A percentile compares a stretch with the other conserved stretches of the same genome.
These are phyloP conservation scores for Cercospora berteroae DNA, from an alignment of 2,329 filamentous ascomycete genomes.

Conservation along the genomic window DNA sequence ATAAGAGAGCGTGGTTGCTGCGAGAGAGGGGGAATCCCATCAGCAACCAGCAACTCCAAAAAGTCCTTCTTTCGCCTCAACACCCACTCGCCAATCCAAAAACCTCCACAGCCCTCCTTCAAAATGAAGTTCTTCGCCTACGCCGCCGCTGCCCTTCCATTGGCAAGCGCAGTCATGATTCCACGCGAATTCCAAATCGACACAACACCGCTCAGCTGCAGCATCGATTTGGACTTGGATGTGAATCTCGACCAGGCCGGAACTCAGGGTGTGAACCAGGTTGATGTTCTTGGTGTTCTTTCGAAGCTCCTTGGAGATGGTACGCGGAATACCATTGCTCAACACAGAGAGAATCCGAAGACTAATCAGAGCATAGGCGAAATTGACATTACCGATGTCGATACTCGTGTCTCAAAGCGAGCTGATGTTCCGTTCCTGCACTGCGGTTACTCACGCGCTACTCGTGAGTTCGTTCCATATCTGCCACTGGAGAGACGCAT, in stretches of 20 bases:
- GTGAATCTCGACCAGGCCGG: background rate
- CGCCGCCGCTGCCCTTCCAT: background rate
- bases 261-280: background rate
- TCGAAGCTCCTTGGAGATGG: conserved; percentile 1
- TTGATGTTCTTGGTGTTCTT: background rate
- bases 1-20: background rate
- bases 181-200: background rate
- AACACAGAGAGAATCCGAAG: background rate
- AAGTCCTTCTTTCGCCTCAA: background rate
- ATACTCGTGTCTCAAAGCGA: background rate
- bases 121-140: conserved; percentile 7
- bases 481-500: too few species aligned
- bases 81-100: background rate
- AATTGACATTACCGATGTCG: conserved; percentile 3
- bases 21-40: background rate
- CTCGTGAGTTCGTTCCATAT: too few species aligned
- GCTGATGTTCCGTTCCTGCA: conserved; percentile 3
- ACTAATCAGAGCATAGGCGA: background rate
- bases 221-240: background rate
- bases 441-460: conserved; percentile 5
- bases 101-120: background rate
- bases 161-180: background rate
- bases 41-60: background rate
- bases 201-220: background rate
- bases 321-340: background rate